Percentiles rank a stretch among this genome's conserved stretches.
Conservation (phyloP, 768 basidiomycete species). For the Podaxis sp. region DNA sequence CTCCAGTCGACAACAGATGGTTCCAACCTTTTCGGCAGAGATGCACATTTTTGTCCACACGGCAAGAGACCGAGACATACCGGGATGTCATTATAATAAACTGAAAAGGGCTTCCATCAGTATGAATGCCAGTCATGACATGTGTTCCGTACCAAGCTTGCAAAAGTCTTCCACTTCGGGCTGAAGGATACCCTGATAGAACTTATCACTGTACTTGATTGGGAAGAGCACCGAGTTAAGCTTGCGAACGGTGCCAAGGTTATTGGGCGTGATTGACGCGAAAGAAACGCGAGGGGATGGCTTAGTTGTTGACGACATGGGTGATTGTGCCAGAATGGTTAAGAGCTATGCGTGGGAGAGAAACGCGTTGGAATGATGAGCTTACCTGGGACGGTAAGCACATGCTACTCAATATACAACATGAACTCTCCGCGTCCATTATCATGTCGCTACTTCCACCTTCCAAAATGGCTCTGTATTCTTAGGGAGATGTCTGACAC, state of each 20-base stretch:
- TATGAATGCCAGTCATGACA: constrained; percentile 14
- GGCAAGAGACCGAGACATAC: constrained; percentile 30
- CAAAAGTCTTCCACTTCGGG: constrained; percentile 85
- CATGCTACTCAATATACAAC: background rate
- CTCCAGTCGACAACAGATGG: constrained; percentile 84
- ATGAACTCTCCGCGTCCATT: background rate
- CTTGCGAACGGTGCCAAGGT: constrained; percentile 76
- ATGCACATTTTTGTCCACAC: constrained; percentile 15
- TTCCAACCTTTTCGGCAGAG: constrained; percentile 57
- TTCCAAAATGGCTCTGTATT: background rate
- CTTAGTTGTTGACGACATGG: constrained; percentile 17
- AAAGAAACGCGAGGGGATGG: constrained; percentile 54
- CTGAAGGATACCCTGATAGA: constrained; percentile 77
- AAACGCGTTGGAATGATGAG: background rate
- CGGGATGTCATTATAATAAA: constrained; percentile 92
- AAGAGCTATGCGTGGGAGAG: constrained; percentile 15
- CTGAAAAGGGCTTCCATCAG: constrained; percentile 36
- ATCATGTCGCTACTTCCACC: background rate
- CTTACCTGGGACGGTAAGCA: constrained; percentile 4
- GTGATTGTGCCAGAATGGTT: constrained; percentile 2
- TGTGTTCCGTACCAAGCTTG: constrained; percentile 70
- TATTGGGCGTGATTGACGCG: constrained; percentile 75
- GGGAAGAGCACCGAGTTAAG: constrained; percentile 81
- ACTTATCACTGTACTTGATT: constrained; percentile 85
- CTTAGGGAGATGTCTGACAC: background rate